Percentiles rank a stretch among this genome's conserved stretches.
These are phyloP conservation scores for Boletus pseudo-olivaceus DNA, from an alignment of 768 basidiomycete genomes.

Conservation along the genomic window DNA sequence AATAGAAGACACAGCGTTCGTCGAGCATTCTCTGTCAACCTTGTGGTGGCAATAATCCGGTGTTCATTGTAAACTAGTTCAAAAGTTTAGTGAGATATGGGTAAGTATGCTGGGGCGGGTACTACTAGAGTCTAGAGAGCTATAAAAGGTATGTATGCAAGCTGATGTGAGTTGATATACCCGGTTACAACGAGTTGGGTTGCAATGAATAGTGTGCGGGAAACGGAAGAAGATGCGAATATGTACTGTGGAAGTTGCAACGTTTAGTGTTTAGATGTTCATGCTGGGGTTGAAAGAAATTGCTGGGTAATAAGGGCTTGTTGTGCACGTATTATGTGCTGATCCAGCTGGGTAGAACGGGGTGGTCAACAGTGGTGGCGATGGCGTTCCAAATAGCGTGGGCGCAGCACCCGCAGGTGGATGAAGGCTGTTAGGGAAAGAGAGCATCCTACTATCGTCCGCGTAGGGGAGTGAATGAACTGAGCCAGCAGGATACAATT, in stretches of 20 bases:
- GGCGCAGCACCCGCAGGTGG: conserved; percentile 4
- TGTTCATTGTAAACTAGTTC: conserved; percentile 15
- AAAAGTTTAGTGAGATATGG: neutral
- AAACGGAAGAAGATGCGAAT: conserved; percentile 3
- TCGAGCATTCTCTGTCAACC: neutral
- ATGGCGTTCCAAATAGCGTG: conserved; percentile 16
- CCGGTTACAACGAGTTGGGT: conserved; percentile 12
- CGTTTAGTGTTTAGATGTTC: neutral
- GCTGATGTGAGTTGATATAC: conserved; percentile 6
- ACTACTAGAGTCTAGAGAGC: conserved; percentile 18
- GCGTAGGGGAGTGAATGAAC: conserved; percentile 13
- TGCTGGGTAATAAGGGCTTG: conserved; percentile 6
- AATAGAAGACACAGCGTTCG: conserved; percentile 1
- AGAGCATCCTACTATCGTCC: conserved; percentile 3
- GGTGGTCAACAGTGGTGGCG: conserved; percentile 28
- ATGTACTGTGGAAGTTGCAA: conserved; percentile 21
- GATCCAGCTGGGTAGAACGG: conserved; percentile 29
- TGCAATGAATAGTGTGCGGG: conserved; percentile 6
- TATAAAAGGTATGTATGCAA: conserved; percentile 18
- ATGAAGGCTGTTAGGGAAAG: conserved; percentile 14
- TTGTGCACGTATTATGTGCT: conserved; percentile 2
- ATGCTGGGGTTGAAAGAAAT: conserved; percentile 1
- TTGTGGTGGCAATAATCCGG: conserved; percentile 4
- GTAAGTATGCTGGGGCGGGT: conserved; percentile 13
- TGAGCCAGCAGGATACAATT: conserved; percentile 22